Percentiles rank a stretch among this genome's conserved stretches.
Conservation (phyloP, 75 land plant species). For the Cupressus sempervirens region DNA sequence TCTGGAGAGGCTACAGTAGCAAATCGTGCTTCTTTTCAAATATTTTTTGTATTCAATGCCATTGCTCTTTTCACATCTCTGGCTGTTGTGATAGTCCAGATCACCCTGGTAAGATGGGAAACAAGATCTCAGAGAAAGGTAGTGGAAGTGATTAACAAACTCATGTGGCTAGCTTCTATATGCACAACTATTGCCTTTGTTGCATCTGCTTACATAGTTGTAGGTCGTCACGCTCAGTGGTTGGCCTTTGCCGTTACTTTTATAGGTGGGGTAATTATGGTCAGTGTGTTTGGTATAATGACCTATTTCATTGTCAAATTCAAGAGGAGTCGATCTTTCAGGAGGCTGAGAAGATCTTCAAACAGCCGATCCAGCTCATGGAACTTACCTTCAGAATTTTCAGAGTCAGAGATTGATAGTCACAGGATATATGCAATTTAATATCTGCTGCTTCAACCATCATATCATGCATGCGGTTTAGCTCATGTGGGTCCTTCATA, state of each 20-base stretch:
- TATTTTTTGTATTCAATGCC: constrained; percentile 64
- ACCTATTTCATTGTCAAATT: constrained; percentile 49
- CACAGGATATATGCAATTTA: constrained; percentile 56
- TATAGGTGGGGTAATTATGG: constrained; percentile 51
- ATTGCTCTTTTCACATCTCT: constrained; percentile 59
- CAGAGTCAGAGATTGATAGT: constrained; percentile 46
- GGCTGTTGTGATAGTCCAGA: constrained; percentile 73
- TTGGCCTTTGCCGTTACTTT: constrained; percentile 47
- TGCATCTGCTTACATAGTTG: constrained; percentile 52
- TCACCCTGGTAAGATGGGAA: constrained; percentile 65
- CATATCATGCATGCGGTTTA: not conserved
- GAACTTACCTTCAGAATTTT: constrained; percentile 24
- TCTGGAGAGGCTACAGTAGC: constrained; percentile 38
- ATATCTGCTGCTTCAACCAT: not conserved
- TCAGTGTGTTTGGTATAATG: constrained; percentile 52
- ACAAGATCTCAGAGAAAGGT: constrained; percentile 57
- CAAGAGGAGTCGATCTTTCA: constrained; percentile 29
- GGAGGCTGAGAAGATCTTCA: constrained; percentile 22
- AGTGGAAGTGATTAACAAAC: constrained; percentile 61
- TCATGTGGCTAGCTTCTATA: constrained; percentile 72
- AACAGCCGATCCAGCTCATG: constrained; percentile 25
- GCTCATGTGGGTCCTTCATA: not conserved
- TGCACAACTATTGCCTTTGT: constrained; percentile 61
- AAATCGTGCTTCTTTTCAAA: constrained; percentile 31
- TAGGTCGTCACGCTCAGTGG: constrained; percentile 41